These are phyloP conservation scores for Backusella circina DNA, from an alignment of 192 early-diverging fungal species.

Conservation along the genomic window DNA sequence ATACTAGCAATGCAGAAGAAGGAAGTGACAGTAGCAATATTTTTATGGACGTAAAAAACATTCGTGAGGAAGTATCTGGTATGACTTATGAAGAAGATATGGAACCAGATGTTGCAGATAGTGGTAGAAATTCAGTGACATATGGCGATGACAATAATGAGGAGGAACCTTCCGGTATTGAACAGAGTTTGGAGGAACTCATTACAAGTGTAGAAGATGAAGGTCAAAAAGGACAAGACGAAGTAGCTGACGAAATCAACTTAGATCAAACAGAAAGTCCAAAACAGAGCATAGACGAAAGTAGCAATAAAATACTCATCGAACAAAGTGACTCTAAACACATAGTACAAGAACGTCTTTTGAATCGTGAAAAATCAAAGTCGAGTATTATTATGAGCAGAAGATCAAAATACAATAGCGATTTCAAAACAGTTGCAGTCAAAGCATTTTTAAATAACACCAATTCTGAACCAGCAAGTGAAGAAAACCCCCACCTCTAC, in stretches of 20 bases:
- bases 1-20: neutral
- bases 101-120: neutral
- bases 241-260: neutral
- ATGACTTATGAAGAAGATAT: neutral
- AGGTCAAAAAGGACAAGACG: neutral
- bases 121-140: neutral
- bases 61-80: neutral
- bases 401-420: constrained; percentile 5
- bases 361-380: neutral
- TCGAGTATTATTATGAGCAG: neutral
- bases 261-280: neutral
- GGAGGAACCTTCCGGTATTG: neutral
- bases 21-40: no score
- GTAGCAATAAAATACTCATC: neutral
- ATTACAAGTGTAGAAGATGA: neutral
- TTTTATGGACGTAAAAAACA: neutral
- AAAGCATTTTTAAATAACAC: constrained; percentile 26
- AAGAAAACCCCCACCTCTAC: constrained; percentile 43
- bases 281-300: neutral
- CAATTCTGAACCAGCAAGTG: constrained; percentile 3
- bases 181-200: neutral
- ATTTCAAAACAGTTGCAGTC: constrained; percentile 19
- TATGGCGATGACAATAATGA: neutral
- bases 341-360: neutral
- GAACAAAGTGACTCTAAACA: neutral